Evolutionary conservation across 2,329 filamentous ascomycete species (phyloP), one percentile per base, ranked within the genome.

Genomic region (Talaromyces marneffei): DNA sequence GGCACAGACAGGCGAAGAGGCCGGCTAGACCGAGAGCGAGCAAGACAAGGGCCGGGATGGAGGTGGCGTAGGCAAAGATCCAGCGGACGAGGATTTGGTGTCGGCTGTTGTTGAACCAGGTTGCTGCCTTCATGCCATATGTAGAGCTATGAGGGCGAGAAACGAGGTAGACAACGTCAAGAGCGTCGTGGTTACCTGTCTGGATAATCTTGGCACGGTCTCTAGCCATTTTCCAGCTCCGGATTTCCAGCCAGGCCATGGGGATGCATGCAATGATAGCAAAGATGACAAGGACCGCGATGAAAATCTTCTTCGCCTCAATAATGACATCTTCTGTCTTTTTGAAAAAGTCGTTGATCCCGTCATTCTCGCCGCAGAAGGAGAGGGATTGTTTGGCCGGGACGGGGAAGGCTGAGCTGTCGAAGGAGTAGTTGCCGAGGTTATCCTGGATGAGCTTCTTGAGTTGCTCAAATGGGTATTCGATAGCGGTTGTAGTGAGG

Each of bases 101-200:
- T 66, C 87, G 82, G 70, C 75, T 76, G 77, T 83, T 84, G 64
- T 72, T 74, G 75, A 93, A 86, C 62, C 79, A 82, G 57, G 82
- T 83, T 6, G 89, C 85, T 20, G 90, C 67, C 75, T 84, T 87
- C 72, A 96, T 83, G 42, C 92, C 93, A 29, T 83, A 78, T 1
- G 82, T 82, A 1, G 91, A 85, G 0, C 91, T 90, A 67, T 88
- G 85, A 1, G 93, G 92, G 23, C 91, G 85, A 35, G 91, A 92
- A 33, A 88, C 86, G 66, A 97, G 89, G 76, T 97, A 96, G 44
- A 96, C 85, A 37, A 92, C 86, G 71, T 97, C 93, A 82, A 96
- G 86, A 0, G 89, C 84, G 69, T 97, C 92, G 71, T 87, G 86
- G 31, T 85, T 83, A 2, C 52, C 52, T 60, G 87, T 80, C 66